A percentile compares a stretch with the other conserved stretches of the same genome.
Conservation (phyloP, 2,329 filamentous ascomycete genomes). For the Aspergillus sp. region DNA sequence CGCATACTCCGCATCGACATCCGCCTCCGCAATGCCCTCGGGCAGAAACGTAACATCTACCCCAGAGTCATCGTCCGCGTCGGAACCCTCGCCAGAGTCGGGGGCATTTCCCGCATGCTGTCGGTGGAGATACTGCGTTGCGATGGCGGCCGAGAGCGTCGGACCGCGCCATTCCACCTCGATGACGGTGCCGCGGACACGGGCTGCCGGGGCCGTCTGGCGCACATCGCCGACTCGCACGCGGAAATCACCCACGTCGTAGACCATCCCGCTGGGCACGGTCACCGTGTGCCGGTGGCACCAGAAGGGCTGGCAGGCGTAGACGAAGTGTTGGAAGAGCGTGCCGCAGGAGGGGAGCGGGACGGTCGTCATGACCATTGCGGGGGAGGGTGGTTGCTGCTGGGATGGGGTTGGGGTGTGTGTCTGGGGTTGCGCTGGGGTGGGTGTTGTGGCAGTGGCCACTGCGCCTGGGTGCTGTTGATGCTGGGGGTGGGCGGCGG, state of each 20-base stretch:
- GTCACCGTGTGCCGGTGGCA: slow-evolving; percentile 38
- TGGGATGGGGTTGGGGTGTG: not conserved
- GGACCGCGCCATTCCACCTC: slow-evolving; percentile 44
- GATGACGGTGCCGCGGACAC: slow-evolving; percentile 42
- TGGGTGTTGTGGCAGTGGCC: not conserved
- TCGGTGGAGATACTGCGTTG: slow-evolving; percentile 8
- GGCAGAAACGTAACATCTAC: slow-evolving; percentile 26
- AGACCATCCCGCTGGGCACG: slow-evolving; percentile 36
- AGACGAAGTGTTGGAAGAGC: slow-evolving; percentile 40
- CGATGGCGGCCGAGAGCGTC: slow-evolving; percentile 28
- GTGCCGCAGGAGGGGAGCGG: slow-evolving; percentile 32
- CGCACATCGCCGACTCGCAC: slow-evolving; percentile 43
- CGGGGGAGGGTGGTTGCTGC: slow-evolving; percentile 2
- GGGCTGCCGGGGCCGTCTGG: slow-evolving; percentile 35
- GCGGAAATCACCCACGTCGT: slow-evolving; percentile 43
- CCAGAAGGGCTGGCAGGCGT: slow-evolving; percentile 44
- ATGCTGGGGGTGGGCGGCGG: not conserved
- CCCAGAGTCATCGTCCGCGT: slow-evolving; percentile 20
- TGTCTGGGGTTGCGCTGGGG: not conserved
- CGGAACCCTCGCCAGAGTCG: not conserved
- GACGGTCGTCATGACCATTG: slow-evolving; percentile 40
- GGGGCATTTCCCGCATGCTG: not conserved
- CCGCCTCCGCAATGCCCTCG: slow-evolving; percentile 30
- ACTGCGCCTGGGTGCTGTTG: slow-evolving; percentile 10
- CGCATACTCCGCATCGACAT: slow-evolving; percentile 37